A percentile compares a stretch with the other conserved stretches of the same genome.
Conservation (phyloP, 805 yeast species). For the Zygotorulaspora sp. region DNA sequence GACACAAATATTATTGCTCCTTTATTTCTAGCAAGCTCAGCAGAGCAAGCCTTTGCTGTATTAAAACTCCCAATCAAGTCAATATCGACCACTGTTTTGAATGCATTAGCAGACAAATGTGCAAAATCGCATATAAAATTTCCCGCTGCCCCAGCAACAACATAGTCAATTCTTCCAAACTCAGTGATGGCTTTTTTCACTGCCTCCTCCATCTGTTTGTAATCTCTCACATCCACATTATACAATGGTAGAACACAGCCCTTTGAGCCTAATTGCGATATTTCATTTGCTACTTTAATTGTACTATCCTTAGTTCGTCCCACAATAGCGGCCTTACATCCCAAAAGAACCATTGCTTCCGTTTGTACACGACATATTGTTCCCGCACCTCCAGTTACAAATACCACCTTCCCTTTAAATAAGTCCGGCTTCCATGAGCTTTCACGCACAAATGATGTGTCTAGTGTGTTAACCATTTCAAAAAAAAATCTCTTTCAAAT, state of each 20-base stretch:
- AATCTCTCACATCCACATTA: conserved; percentile 72
- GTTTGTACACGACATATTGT: conserved; percentile 89
- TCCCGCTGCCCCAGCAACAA: conserved; percentile 95
- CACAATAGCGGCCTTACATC: conserved; percentile 81
- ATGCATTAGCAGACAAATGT: conserved; percentile 77
- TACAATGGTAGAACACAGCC: conserved; percentile 64
- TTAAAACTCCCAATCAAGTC: conserved; percentile 87
- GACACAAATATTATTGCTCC: conserved; percentile 77
- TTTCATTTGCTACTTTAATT: conserved; percentile 59
- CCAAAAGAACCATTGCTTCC: conserved; percentile 76
- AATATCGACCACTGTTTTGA: conserved; percentile 79
- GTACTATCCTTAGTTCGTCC: conserved; percentile 75
- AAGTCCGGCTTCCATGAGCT: conserved; percentile 52
- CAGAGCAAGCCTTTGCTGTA: conserved; percentile 77
- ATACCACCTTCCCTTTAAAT: conserved; percentile 79
- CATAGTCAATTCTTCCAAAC: conserved; percentile 78
- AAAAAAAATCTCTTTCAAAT: not conserved
- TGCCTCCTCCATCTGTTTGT: conserved; percentile 55
- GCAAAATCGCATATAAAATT: conserved; percentile 80
- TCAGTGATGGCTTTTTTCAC: conserved; percentile 58
- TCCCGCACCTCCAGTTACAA: conserved; percentile 95
- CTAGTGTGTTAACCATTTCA: conserved; percentile 30
- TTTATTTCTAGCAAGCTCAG: conserved; percentile 56
- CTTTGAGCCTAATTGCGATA: conserved; percentile 49
- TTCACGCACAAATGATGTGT: conserved; percentile 26